Percentiles rank a stretch among this genome's conserved stretches.
phyloP scores from a whole-genome alignment of 768 basidiomycete species.

The Amanita thiersii region DNA sequence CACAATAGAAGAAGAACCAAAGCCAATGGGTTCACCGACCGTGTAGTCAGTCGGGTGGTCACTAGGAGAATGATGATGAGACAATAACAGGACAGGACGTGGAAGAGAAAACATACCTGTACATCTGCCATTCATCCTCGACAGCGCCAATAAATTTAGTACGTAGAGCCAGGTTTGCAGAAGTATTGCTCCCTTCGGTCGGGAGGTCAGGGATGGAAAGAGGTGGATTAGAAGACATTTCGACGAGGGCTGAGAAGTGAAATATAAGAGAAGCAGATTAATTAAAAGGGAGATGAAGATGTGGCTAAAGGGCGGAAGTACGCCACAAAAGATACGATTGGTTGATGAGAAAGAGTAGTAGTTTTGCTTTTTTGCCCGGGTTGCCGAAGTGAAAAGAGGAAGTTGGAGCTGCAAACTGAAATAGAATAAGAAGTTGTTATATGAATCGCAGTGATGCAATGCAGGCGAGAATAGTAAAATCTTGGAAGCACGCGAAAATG shows the following conservation, averaged over 20 bases:
- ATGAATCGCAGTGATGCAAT: too few species aligned
- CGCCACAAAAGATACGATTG: background rate
- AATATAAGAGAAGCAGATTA: background rate
- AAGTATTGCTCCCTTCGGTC: background rate
- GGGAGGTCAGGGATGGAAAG: background rate
- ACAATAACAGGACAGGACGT: constrained; percentile 3
- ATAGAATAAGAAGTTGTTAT: too few species aligned
- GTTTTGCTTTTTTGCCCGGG: background rate
- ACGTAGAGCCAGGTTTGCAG: background rate
- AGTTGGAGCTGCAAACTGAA: too few species aligned
- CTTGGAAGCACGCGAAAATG: too few species aligned
- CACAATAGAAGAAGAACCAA: constrained; percentile 88
- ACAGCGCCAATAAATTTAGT: constrained; percentile 68
- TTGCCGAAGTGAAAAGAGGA: too few species aligned
- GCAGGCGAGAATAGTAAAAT: too few species aligned
- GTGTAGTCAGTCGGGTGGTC: constrained; percentile 67
- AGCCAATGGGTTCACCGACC: constrained; percentile 74
- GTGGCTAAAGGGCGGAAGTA: background rate
- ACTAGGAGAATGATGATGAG: constrained; percentile 26
- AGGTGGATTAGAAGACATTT: background rate
- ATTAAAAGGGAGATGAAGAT: too few species aligned
- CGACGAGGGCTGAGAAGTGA: background rate
- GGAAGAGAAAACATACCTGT: constrained; percentile 40
- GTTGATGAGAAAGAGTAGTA: background rate
- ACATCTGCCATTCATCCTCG: constrained; percentile 76